Evolutionary conservation across 1,284 basidiomycete species (phyloP).

Genomic region (Fomitopsis palustris): DNA sequence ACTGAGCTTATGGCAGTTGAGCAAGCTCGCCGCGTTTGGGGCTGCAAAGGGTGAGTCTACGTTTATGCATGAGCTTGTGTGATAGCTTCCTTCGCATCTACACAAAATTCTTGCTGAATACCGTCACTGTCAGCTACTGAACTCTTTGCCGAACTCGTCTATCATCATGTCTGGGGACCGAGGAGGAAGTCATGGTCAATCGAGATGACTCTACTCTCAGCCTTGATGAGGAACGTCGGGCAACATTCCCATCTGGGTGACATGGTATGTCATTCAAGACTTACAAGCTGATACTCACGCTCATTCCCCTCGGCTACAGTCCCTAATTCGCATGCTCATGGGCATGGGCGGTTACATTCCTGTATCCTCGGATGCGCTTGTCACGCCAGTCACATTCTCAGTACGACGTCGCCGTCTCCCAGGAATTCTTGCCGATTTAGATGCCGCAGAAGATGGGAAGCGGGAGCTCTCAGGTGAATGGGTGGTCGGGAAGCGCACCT

Average conservation of each 20-base stretch:
- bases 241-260: conserved; percentile 85
- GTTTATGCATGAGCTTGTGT: background rate
- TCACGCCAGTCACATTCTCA: conserved; percentile 92
- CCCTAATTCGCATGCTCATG: conserved; percentile 77
- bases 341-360: conserved; percentile 82
- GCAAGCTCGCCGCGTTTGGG: conserved; percentile 64
- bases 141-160: conserved; percentile 63
- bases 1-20: conserved; percentile 61
- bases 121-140: conserved; percentile 52
- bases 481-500: conserved; percentile 91
- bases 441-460: conserved; percentile 68
- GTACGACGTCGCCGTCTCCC: conserved; percentile 73
- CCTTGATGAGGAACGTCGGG: conserved; percentile 83
- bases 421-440: conserved; percentile 75
- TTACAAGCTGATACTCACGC: background rate
- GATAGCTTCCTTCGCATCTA: background rate
- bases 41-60: conserved; percentile 57
- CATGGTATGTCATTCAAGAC: conserved; percentile 46
- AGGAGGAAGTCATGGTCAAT: conserved; percentile 85
- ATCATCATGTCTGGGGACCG: conserved; percentile 77
- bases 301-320: conserved; percentile 32
- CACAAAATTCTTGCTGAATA: background rate
- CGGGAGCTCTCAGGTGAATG: conserved; percentile 93
- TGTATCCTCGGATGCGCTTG: conserved; percentile 88
- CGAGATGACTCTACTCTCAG: conserved; percentile 82